Base-by-base conservation (phyloP, 768 basidiomycete genomes). In the Boletus rex-veris region DNA sequence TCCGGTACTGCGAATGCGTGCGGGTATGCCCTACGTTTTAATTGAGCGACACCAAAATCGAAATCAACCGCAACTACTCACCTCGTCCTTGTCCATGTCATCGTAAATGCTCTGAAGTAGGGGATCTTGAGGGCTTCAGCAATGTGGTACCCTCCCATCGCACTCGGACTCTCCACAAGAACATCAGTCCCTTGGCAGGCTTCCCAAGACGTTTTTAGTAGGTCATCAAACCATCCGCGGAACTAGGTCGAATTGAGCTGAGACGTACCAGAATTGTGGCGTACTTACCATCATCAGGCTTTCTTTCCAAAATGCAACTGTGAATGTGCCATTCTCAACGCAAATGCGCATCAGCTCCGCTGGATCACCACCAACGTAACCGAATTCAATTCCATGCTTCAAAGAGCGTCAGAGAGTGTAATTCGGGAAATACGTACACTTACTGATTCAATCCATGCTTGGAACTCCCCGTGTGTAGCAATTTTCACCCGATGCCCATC, bases 1-100 rank as follows among this genome's bases (percentile, higher is more conserved):
- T 98, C 97, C 4, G 97, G 97, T 4, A 98, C 97, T 14, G 94
- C 97, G 62, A 99, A 96, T 3, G 96, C 95, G 67, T 98, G 96
- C 3, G 97, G 96, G 70, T 98, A 99, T 7, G 90, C 94, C 64
- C 90, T 89, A 47, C 39, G 52, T 48, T 53, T 53, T 40, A 36
- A 28, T 62, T 38, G 43, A 49, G 14, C 51, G 28, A 24, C 44
- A 24, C 12, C 7, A 21, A 28, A 39, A 18, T 49, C 19, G 35
- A 36, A 45, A 39, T 12, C 19, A 52, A 15, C 11, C 40, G 24
- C 19, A 45, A 18, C 18, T 36, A 35, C 38, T 57, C 26, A 81
- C 88, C 93, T 82, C 26, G 96, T 98, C 49, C 96, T 81, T 12
- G 92, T 88, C 95, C 96, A 98, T 0, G 91, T 92, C 97, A 98